phyloP scores from a whole-genome alignment of 139 green algal genomes.

The Edaphochlamys debaryana region DNA sequence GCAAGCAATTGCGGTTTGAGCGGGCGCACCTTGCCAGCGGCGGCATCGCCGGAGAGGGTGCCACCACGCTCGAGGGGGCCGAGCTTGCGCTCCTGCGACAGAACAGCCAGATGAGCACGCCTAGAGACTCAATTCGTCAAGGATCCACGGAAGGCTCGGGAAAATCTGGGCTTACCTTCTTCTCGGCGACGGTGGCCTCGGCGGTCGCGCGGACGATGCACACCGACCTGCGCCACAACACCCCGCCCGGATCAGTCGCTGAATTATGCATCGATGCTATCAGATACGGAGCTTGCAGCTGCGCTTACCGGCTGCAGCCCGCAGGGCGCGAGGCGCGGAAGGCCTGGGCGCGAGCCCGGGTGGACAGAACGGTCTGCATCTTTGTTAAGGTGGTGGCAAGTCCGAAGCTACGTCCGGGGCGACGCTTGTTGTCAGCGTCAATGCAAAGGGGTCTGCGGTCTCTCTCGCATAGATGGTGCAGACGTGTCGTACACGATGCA shows the following conservation, averaged over 20 bases:
- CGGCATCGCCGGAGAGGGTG: slow-evolving; percentile 72
- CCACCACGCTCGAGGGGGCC: slow-evolving; percentile 75
- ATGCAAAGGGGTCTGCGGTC: too few species aligned
- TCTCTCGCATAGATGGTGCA: too few species aligned
- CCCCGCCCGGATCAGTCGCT: neutral
- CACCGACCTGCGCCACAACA: neutral
- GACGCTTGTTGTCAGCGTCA: too few species aligned
- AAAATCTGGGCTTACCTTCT: slow-evolving; percentile 18
- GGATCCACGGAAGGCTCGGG: neutral
- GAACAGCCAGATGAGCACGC: neutral
- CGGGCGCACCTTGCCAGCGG: slow-evolving; percentile 68
- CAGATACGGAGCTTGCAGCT: too few species aligned
- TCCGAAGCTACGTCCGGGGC: too few species aligned
- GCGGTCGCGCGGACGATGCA: slow-evolving; percentile 38
- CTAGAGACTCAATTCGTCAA: neutral
- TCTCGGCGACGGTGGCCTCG: slow-evolving; percentile 30
- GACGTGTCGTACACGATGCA: too few species aligned
- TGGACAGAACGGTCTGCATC: slow-evolving; percentile 28
- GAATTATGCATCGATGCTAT: too few species aligned
- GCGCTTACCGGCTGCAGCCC: slow-evolving; percentile 17
- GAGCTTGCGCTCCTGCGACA: slow-evolving; percentile 65
- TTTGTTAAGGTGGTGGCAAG: neutral
- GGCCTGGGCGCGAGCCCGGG: slow-evolving; percentile 8
- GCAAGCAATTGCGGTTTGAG: neutral
- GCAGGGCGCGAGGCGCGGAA: slow-evolving; percentile 22